These are phyloP conservation scores for Wickerhamomyces sp. DNA, from an alignment of 1,139 yeast genomes.

Conservation along the genomic window DNA sequence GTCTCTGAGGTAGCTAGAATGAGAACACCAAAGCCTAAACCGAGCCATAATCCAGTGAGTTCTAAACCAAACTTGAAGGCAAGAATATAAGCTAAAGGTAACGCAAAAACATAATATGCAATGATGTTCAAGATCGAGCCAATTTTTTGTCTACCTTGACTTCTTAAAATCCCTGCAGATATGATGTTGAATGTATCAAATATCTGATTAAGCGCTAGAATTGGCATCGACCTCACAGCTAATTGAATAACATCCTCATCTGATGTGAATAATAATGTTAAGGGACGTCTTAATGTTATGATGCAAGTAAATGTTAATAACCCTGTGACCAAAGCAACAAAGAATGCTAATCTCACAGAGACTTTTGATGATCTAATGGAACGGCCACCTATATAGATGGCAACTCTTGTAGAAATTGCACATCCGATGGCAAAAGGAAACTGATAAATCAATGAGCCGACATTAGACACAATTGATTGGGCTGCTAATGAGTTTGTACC, in stretches of 20 bases:
- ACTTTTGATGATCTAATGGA: slow-evolving; percentile 18
- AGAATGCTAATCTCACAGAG: slow-evolving; percentile 16
- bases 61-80: slow-evolving; percentile 47
- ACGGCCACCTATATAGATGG: slow-evolving; percentile 33
- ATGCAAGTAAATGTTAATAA: slow-evolving; percentile 21
- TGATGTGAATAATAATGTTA: slow-evolving; percentile 26
- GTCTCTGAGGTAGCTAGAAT: slow-evolving; percentile 48
- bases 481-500: slow-evolving; percentile 40
- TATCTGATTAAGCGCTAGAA: slow-evolving; percentile 53
- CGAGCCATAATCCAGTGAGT: slow-evolving; percentile 59
- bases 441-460: slow-evolving; percentile 36
- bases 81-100: slow-evolving; percentile 51
- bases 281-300: slow-evolving; percentile 18
- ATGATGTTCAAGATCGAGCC: slow-evolving; percentile 57
- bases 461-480: slow-evolving; percentile 36
- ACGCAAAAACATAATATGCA: slow-evolving; percentile 53
- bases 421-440: slow-evolving; percentile 38
- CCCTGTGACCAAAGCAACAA: slow-evolving; percentile 26
- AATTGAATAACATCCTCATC: slow-evolving; percentile 23
- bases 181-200: slow-evolving; percentile 50
- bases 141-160: slow-evolving; percentile 62
- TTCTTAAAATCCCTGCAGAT: slow-evolving; percentile 58
- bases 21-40: slow-evolving; percentile 53
- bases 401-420: slow-evolving; percentile 38
- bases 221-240: slow-evolving; percentile 23